phyloP scores from a whole-genome alignment of 371 early-diverging fungal species.

The Saksenaea oblongispora region DNA sequence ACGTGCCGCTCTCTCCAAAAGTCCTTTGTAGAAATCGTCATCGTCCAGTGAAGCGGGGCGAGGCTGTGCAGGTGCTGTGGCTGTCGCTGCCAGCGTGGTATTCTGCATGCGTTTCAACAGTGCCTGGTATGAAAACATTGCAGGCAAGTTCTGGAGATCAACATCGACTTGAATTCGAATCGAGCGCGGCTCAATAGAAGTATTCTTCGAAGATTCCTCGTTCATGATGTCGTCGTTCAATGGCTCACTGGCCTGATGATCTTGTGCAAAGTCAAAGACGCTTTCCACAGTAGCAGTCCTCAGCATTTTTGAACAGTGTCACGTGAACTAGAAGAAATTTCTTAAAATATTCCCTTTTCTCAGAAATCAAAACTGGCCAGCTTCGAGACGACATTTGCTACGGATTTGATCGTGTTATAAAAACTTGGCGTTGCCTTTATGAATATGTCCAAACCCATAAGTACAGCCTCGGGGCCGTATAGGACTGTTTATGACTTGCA shows the following conservation, averaged over 20 bases:
- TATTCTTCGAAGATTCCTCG: background rate
- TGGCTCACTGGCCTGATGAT: no score
- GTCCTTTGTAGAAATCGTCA: constrained; percentile 10
- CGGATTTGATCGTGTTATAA: no score
- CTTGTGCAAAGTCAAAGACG: no score
- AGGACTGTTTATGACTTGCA: no score
- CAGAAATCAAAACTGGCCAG: no score
- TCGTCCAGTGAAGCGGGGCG: background rate
- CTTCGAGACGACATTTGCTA: background rate
- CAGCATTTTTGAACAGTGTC: no score
- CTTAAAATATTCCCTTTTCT: no score
- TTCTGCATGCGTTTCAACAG: constrained; percentile 8
- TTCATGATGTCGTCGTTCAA: background rate
- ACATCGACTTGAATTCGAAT: constrained; percentile 11
- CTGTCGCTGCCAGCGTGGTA: background rate
- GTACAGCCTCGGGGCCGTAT: no score
- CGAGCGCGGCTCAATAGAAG: background rate
- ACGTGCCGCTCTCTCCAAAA: constrained; percentile 13
- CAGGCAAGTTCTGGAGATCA: constrained; percentile 11
- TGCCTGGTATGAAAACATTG: constrained; percentile 21
- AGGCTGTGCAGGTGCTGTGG: background rate
- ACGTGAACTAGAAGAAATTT: no score
- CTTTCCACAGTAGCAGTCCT: no score
- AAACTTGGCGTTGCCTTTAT: no score
- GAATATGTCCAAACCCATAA: no score